Conservation (phyloP, 306 rosid genomes). For the Arachis hypogaea region DNA sequence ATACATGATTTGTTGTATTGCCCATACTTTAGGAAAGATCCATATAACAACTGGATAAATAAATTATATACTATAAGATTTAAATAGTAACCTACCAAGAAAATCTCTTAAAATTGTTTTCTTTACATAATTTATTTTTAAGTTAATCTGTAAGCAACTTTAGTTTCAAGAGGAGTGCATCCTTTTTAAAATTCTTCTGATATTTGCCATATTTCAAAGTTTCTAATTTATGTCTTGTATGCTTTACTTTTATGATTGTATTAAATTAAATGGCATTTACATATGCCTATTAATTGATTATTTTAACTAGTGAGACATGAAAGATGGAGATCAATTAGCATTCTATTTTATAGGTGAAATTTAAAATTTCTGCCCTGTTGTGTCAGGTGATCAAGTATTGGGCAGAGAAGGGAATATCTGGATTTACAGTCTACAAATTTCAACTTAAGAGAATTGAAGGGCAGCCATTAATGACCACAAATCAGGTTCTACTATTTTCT, state of each 20-base stretch:
- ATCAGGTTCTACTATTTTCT: conserved; percentile 63
- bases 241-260: not conserved
- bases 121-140: too few species aligned
- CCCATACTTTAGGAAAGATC: too few species aligned
- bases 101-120: too few species aligned
- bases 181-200: too few species aligned
- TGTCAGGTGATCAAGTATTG: conserved; percentile 79
- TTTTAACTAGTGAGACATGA: not conserved
- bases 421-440: conserved; percentile 85
- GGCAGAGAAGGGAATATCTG: conserved; percentile 96
- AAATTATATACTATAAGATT: too few species aligned
- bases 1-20: too few species aligned
- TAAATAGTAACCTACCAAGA: too few species aligned
- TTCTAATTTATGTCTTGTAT: not conserved
- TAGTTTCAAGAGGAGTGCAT: too few species aligned
- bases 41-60: too few species aligned
- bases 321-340: not conserved
- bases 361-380: not conserved
- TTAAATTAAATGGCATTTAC: not conserved
- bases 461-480: conserved; percentile 81
- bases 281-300: not conserved
- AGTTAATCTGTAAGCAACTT: too few species aligned
- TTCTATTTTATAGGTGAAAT: not conserved
- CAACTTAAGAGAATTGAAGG: conserved; percentile 84
- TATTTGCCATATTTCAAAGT: not conserved